Percentiles rank a stretch among this genome's conserved stretches.
phyloP scores from a whole-genome alignment of 768 basidiomycete genomes.

The Mycena polygramma region DNA sequence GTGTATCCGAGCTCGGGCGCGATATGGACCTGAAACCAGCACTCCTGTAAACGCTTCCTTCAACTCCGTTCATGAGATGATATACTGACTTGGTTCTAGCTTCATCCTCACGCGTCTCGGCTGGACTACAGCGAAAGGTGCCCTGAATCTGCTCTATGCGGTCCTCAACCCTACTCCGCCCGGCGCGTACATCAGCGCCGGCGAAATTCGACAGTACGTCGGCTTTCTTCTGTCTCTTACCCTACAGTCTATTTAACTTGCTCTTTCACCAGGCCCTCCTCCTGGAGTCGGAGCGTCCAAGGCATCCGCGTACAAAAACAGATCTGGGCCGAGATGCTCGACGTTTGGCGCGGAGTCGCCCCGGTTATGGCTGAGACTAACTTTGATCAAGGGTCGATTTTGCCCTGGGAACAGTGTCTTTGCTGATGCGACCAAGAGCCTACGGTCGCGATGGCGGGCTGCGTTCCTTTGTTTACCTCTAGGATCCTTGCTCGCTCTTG shows the following conservation, averaged over 20 bases:
- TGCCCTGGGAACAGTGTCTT: too few species aligned
- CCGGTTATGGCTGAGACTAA: not conserved
- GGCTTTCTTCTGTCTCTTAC: not conserved
- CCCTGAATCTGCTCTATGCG: conserved; percentile 21
- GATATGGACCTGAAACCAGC: not conserved
- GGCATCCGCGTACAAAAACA: conserved; percentile 3
- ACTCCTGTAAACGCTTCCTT: not conserved
- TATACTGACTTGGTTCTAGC: too few species aligned
- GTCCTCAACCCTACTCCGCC: conserved; percentile 15
- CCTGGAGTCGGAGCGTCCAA: conserved; percentile 8
- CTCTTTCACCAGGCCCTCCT: not conserved
- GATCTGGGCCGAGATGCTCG: conserved; percentile 16
- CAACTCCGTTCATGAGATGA: too few species aligned
- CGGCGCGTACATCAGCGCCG: conserved; percentile 18
- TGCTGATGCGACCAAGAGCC: too few species aligned
- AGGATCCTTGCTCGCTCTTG: too few species aligned
- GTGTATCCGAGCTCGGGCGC: not conserved
- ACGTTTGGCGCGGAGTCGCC: conserved; percentile 6
- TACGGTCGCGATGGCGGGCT: too few species aligned
- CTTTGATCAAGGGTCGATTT: not conserved
- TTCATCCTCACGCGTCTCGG: not conserved
- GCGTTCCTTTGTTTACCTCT: too few species aligned
- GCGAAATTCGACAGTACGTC: conserved; percentile 22
- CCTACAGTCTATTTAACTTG: not conserved
- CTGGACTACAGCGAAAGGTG: conserved; percentile 18